Evolutionary conservation across 2,329 filamentous ascomycete genomes (phyloP), one percentile per base, ranked within the genome.

Genomic region (Aureobasidium zeae): DNA sequence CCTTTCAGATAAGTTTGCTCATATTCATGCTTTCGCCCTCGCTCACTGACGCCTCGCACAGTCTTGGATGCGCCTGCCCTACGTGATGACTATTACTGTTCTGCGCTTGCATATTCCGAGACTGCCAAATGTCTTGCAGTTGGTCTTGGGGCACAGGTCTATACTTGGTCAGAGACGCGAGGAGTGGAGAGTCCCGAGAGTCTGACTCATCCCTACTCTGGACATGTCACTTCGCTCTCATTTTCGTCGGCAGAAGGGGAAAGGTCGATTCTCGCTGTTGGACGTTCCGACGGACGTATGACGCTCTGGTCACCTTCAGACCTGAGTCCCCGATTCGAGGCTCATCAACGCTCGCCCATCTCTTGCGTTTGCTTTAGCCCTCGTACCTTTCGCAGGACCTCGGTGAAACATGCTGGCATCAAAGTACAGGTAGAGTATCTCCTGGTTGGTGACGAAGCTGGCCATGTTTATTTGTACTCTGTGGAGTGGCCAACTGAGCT

Each of bases 41-140:
- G 25, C 44, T 21, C 43, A 31, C 58, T 72, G 45, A 71, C 55
- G 46, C 12, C 2, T 17, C n/a, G 8, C 49, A 83, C 79, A 65
- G 83, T 95, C 5, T 72, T 98, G 4, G 86, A 95, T 64, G 89
- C 89, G 7, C 87, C 88, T 2, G 77, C 79, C 39, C 70, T 96
- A n/a, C 79, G 86, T 45, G 87, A 96, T 55, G 89, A 98, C 62
- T 98, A 88, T 60, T 98, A 98, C 60, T 95, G 87, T 64, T 91
- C 88, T 0, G 73, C 88, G 2, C 71, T 98, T 43, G 86, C 91
- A 8, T 96, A 94, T 61, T 94, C 83, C 0, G 63, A 73, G 29
- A 83, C 76, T 6, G 75, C 78, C 38, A 76, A 83, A 42, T 84
- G 81, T 11, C 72, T 98, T 12, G 89, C 86, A 13, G 85, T 96